phyloP scores from a whole-genome alignment of 1,284 basidiomycete genomes.

The Ganoderma lucidum region DNA sequence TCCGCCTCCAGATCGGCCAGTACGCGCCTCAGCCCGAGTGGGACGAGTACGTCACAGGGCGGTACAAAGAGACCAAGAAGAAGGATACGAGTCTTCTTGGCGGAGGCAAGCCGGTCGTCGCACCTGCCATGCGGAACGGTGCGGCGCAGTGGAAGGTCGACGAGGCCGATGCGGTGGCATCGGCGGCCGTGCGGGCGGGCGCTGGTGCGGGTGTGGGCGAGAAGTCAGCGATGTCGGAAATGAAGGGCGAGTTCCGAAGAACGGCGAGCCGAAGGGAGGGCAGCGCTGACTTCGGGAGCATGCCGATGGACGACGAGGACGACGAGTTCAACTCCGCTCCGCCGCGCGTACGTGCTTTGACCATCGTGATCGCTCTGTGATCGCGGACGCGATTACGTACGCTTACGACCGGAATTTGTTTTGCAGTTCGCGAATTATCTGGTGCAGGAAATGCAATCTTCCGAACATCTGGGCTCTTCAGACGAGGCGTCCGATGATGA shows the following conservation, averaged over 20 bases:
- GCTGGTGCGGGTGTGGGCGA: constrained; percentile 31
- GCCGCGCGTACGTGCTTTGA: constrained; percentile 56
- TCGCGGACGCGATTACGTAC: not conserved
- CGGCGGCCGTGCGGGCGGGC: constrained; percentile 30
- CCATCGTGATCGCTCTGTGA: not conserved
- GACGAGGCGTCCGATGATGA: constrained; percentile 63
- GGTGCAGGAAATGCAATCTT: constrained; percentile 72
- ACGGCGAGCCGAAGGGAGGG: constrained; percentile 54
- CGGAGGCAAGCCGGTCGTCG: constrained; percentile 78
- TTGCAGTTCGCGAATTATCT: constrained; percentile 77
- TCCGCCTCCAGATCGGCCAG: constrained; percentile 68
- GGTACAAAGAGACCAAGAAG: constrained; percentile 87
- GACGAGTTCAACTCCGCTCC: constrained; percentile 47
- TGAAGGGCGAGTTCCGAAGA: constrained; percentile 67
- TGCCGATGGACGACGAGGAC: constrained; percentile 57
- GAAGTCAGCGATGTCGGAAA: constrained; percentile 36
- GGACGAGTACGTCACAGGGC: constrained; percentile 87
- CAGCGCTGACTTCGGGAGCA: constrained; percentile 74
- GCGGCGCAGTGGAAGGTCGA: constrained; percentile 73
- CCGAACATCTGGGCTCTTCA: constrained; percentile 63
- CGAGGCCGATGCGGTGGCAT: constrained; percentile 61
- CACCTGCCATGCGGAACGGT: constrained; percentile 45
- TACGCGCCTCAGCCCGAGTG: constrained; percentile 84
- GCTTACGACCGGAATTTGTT: constrained; percentile 3
- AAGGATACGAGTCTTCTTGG: constrained; percentile 84